Base-by-base conservation (phyloP, 1,139 yeast species). In the Blastobotrys capitulatus region DNA sequence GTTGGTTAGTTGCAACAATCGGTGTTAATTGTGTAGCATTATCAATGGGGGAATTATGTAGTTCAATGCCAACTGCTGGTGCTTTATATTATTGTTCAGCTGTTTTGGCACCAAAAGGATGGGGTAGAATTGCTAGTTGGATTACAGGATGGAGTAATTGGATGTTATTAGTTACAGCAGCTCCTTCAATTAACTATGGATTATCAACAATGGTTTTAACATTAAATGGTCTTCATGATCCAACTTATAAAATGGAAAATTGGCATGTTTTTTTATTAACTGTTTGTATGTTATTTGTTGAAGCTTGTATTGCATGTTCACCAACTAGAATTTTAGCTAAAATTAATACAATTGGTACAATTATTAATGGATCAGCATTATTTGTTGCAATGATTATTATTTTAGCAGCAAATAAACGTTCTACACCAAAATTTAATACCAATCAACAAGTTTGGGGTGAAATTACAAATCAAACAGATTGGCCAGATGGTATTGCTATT, bases 201-300 rank as follows among this genome's bases (percentile, higher is more conserved):
- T 74, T 82, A 51, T 85, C 87, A 3, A 65, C 75, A 49, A 73
- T 82, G 78, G 79, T 82, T 53, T 70, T 82, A 51, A 80, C 86
- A 0, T 66, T 80, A 54, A 75, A 70, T 45, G 63, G 77, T 31
- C 47, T 62, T 53, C 51, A 59, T 39, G 62, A 63, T 42, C 67
- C 68, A 12, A 56, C 59, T 38, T 80, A 72, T 55, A 57, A 60
- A 7, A 73, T 79, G n/a, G 62, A 75, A 19, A 70, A 67, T 44
- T 80, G 81, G 57, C 83, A 80, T 52, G 61, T 69, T 34, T 80
- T 71, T 57, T 72, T 78, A 18, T 64, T 80, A 38, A 72, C 82
- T 8, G 69, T 78, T 38, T 83, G 73, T 16, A 70, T 82, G 50
- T 76, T 77, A 63, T 57, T 77, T 18, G 64, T 65, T n/a, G 82